Evolutionary conservation across 257 asterid species (phyloP), one percentile per base, ranked within the genome.

Genomic region (Verbena officinalis): DNA sequence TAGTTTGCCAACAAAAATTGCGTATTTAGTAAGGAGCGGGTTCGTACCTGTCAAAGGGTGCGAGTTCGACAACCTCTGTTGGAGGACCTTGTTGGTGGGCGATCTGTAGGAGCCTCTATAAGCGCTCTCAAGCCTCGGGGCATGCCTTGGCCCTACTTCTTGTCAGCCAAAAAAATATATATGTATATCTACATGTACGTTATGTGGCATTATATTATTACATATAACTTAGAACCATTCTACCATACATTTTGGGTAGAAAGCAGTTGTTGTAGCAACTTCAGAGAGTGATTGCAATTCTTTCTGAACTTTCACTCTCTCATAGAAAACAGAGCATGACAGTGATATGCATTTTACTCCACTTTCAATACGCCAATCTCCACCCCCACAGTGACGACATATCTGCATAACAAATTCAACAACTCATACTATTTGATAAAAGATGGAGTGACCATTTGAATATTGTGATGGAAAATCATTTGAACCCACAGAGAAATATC

Each of bases 301-400:
- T 72, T 82, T 87, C 89, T 89, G 91, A 19, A 83, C 81, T 77
- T 93, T 93, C 75, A 82, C 77, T 75, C 99, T 81, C 80, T 93
- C 95, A 0, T 84, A 90, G 72, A 90, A 93, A 73, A 93, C 82
- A 3, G 97, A 79, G 76, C 99, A 93, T 0, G 96, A 89, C 5
- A 93, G 87, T 20, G 97, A 90, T 15, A 55, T 79, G 87, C 99
- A 93, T 77, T 90, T 90, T 69, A 86, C 94, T 20, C 99, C 97
- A 20, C 86, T 88, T 65, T 87, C 96, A 27, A 90, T 12, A 9
- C 68, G 48, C 97, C 99, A 89, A 71, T 90, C 99, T 3, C 95
- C 99, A 51, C 99, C 99, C 60, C 99, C 98, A 73, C 99, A 93
- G 45, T 89, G 88, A 66, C 94, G 82, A 68, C 99, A 93, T 68